Evolutionary conservation across 139 green algal genomes (phyloP), one percentile per base, ranked within the genome.

Genomic region (Tetradesmus obliquus): DNA sequence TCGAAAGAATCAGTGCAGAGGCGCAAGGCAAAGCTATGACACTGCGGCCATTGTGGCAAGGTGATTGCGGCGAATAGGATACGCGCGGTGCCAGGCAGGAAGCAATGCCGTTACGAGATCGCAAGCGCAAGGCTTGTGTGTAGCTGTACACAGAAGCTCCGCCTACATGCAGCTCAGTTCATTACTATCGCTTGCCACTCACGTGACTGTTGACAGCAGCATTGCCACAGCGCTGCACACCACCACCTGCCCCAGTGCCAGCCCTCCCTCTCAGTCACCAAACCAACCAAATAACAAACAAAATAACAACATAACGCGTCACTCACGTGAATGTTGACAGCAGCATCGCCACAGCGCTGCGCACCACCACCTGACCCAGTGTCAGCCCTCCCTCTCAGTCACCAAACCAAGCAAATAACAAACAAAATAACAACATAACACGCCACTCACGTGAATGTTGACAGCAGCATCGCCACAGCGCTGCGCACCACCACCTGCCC

Each of bases 391-490:
- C 7, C 55, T 5, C 15, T 79, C 24, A 55, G 58, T 54, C 17
- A 88, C 6, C 20, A 88, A 22, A 66, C 5, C 71, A 22, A 10
- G 0, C 51, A 45, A 51, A 0, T 2, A 57, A 9, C 79, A 84
- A 7, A 45, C 32, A 45, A 45, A 45, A 0, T 45, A 45, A 45
- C 32, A 45, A 45, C 32, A 0, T 45, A 45, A 45, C 32, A 0
- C 32, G 32, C 32, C 32, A 79, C 55, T 53, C 85, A 90, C 86
- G 9, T 84, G 51, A 83, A 90, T 54, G 86, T 84, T 55, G 86
- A 90, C 86, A 90, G 86, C 86, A 90, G 86, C 86, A 90, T 62
- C 69, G 66, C 86, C 12, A 90, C 86, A 3, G 71, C 86, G 22
- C 17, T 83, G 51, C 86, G 51, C 51, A 90, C 86, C 19, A 69